Base-by-base conservation (phyloP, 192 early-diverging fungal genomes). In the Phlyctochytrium bullatum region DNA sequence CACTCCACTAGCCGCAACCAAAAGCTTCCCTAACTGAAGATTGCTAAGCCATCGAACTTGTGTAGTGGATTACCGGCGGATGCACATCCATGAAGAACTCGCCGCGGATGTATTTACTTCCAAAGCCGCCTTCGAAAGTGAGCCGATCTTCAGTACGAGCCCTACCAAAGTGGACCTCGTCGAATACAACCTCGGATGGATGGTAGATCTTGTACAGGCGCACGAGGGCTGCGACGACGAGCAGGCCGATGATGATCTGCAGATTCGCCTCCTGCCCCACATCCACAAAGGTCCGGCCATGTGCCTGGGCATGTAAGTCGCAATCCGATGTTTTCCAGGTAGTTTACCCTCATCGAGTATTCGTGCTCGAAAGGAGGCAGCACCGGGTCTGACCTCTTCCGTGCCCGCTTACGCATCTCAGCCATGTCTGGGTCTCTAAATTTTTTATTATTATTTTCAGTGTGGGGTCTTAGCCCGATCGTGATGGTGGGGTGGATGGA, bases 1-100 rank as follows among this genome's bases (percentile, higher is more conserved):
- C 10, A 75, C 66, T 59, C 74, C 82, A 52, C 66, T 72, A 24
- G 73, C 74, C 28, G 77, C 75, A 76, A 84, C 71, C 33, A 82
- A 30, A 40, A 78, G 57, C 57, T 81, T 77, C 29, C 80, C 80
- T 1, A 82, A 71, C 61, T 72, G 32, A 25, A 17, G 29, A 59
- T 71, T 14, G 16, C 12, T 34, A 28, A 20, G 0, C 51, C 28
- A 27, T 40, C 17, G 25, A 14, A 66, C 34, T 12, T 68, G 65
- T 24, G 16, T 58, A 20, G 54, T 32, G 34, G 33, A 69, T 58
- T 66, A 76, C 61, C 14, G 82, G 82, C 17, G 82, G 82, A 65
- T 84, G 82, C 25, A 84, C 82, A 68, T 84, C 82, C 76, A 83
- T 79, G 67, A 84, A 84, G 66, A 81, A 81, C 32, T 68, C 68